Evolutionary conservation across 73 alveolate genomes (phyloP), one percentile per base, ranked within the genome.

Genomic region (Symbiodinium natans): DNA sequence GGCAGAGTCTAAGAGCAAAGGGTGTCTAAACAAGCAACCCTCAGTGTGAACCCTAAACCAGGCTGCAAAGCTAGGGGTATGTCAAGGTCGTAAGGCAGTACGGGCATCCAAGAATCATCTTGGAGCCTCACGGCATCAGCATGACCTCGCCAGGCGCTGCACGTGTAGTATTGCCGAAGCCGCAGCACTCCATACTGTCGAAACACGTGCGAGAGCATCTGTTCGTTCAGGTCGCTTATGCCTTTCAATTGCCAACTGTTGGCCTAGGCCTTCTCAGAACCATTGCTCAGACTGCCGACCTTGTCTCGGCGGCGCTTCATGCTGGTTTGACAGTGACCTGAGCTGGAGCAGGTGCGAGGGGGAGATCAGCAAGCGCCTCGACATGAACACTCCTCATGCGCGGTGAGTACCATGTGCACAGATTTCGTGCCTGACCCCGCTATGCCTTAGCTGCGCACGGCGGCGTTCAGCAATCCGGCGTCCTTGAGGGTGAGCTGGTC

Each of bases 381-480:
- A 48, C 8, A 8, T 8, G 17, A 17, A 17, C 17, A 10, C 63
- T 17, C 17, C 17, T 48, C 63, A 48, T 10, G 63, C 17, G 8
- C 63, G 17, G 8, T 8, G 63, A 8, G 17, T 10, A 48, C 17
- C 63, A 48, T 48, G 23, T 48, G 8, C 63, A 8, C 63, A 17
- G 63, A 10, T 48, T 48, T 48, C 83, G 2, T 7, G 39, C 11
- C 1, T n/a, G 43, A 43, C 17, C 56, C 43, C 42, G 75, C 7
- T 33, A 11, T 43, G 34, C 41, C 42, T 5, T 25, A 31, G 68
- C 54, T 25, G 27, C 82, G 48, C 33, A 25, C 94, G 10, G 95
- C 95, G 15, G 99, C 99, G 41, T 74, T 89, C 99, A 96, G 90
- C 56, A 99, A 93, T 36, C 99, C 99, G 11, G 99, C 99, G 59